A percentile compares a stretch with the other conserved stretches of the same genome.
Evolutionary conservation across 2,329 filamentous ascomycete species (phyloP).

Genomic region (Xylaria sp.): DNA sequence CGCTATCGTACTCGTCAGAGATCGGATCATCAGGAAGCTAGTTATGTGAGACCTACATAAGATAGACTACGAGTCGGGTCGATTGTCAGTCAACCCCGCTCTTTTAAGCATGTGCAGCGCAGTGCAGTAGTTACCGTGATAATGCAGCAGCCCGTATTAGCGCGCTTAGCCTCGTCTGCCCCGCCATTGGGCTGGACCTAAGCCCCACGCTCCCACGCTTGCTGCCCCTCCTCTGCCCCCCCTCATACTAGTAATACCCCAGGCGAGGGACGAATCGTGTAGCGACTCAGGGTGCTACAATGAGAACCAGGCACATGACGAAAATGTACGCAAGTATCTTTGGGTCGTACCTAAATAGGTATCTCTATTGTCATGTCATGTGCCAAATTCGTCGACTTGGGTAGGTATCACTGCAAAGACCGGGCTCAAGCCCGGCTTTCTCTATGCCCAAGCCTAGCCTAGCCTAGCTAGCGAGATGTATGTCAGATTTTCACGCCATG

Average conservation of each 20-base stretch:
- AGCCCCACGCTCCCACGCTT: background rate
- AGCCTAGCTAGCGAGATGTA: background rate
- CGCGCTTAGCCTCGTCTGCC: constrained; percentile 26
- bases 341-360: background rate
- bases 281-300: background rate
- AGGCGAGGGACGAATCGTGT: background rate
- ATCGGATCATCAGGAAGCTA: background rate
- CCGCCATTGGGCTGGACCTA: constrained; percentile 29
- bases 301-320: background rate
- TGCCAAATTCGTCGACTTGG: background rate
- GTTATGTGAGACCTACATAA: background rate
- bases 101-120: background rate
- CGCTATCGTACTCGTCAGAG: background rate
- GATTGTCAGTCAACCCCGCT: constrained; percentile 22
- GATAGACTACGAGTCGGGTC: constrained; percentile 13
- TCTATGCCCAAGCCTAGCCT: background rate
- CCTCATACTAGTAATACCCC: background rate
- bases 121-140: constrained; percentile 1
- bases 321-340: background rate
- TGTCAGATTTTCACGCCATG: background rate
- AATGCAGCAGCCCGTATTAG: constrained; percentile 24
- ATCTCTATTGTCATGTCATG: background rate
- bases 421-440: background rate
- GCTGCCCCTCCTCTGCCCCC: background rate
- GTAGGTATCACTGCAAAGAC: background rate